phyloP scores from a whole-genome alignment of 495 filamentous ascomycete species.

The Aspergillus indologenus region DNA sequence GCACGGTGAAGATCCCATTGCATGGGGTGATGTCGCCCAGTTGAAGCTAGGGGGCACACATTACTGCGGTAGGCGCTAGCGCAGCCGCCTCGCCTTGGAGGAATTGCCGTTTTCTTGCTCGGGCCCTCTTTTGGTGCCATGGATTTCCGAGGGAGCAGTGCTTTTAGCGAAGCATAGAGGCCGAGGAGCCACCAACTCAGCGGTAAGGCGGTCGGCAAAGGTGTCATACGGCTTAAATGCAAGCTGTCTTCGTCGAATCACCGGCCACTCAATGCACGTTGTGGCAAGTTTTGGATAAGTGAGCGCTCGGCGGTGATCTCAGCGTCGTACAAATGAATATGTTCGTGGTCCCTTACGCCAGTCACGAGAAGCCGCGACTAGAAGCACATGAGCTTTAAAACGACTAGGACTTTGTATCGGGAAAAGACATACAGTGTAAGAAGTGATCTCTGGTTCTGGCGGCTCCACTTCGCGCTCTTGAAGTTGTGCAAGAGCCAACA shows the following conservation, averaged over 20 bases:
- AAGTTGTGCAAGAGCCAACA: slow-evolving; percentile 23
- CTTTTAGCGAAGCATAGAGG: neutral
- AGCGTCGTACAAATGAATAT: slow-evolving; percentile 17
- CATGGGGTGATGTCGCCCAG: too few relatives aligned
- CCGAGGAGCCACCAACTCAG: slow-evolving; percentile 12
- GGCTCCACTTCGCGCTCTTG: slow-evolving; percentile 11
- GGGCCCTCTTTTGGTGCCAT: neutral
- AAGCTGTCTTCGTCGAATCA: slow-evolving; percentile 11
- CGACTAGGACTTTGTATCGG: neutral
- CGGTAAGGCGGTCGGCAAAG: slow-evolving; percentile 11
- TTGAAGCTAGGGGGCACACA: too few relatives aligned
- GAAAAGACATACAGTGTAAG: slow-evolving; percentile 15
- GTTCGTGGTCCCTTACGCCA: slow-evolving; percentile 10
- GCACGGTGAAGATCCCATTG: too few relatives aligned
- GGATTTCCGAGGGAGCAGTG: neutral
- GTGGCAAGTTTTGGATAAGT: slow-evolving; percentile 12
- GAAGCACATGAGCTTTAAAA: slow-evolving; percentile 2
- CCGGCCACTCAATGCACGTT: slow-evolving; percentile 8
- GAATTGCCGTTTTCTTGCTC: neutral
- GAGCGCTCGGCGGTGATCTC: slow-evolving; percentile 15
- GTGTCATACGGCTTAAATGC: slow-evolving; percentile 19
- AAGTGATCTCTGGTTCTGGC: slow-evolving; percentile 3
- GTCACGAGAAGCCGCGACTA: slow-evolving; percentile 25
- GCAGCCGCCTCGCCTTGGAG: neutral
- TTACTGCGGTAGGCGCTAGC: too few relatives aligned